Evolutionary conservation across 495 filamentous ascomycete genomes (phyloP), one percentile per base, ranked within the genome.

Genomic region (Pseudoneurospora amorphoporcata): DNA sequence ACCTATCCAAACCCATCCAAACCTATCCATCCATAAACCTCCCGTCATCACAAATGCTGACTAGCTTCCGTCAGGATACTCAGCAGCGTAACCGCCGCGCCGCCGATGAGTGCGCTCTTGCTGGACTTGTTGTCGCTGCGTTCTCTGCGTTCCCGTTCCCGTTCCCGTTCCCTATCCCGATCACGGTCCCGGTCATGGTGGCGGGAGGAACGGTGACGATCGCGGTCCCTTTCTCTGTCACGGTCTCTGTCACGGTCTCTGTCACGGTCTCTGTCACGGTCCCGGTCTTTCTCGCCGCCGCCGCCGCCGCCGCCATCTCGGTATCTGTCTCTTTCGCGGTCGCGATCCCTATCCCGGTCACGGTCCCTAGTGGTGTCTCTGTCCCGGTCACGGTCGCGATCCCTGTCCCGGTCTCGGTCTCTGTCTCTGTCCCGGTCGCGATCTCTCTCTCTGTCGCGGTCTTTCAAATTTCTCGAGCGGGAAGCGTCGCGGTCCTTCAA

Each of bases 61-160:
- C 84, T 83, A 23, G 86, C 86, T 74, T 87, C 85, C 9, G 82
- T 81, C 68, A 88, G 70, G 19, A 87, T 84, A 72, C 83, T 84
- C 69, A 88, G 68, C 76, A 88, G 78, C 17, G 83, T 85, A 9
- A 81, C 85, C 1, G 86, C 85, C 3, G 86, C 85, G 2, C 86
- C 84, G 19, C 87, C 85, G 14, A 88, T 82, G 40, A 82, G 77
- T 12, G 83, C 77, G 73, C 79, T 84, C 6, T 76, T 73, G 8
- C 71, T 47, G 32, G 76, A 73, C 40, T 80, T 81, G 1, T 80
- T 81, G 1, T 79, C 77, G 39, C 76, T 72, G 6, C 73, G 70
- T 53, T 79, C 77, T n/a, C 74, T 53, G 23, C 72, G 39, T 41
- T 76, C 81, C 32, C 75, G 58, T 38, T 78, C 78, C 14, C 65